These are phyloP conservation scores for Naematelia encephala DNA, from an alignment of 768 basidiomycete genomes.

Conservation along the genomic window DNA sequence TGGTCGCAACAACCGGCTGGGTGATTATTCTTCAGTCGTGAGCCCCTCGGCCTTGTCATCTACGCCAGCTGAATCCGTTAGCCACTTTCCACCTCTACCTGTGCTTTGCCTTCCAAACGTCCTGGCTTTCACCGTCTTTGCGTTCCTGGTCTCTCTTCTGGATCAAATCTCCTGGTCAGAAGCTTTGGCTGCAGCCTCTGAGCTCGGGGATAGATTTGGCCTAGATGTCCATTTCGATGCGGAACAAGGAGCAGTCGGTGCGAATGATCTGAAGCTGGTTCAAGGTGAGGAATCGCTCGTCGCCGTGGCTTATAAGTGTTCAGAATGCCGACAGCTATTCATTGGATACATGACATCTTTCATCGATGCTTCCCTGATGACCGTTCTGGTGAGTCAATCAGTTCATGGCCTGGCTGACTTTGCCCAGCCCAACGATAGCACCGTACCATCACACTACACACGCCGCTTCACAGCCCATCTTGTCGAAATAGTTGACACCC, in stretches of 20 bases:
- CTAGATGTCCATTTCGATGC: conserved; percentile 20
- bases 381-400: not conserved
- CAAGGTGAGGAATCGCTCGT: conserved; percentile 13
- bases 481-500: not conserved
- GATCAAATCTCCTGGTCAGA: conserved; percentile 15
- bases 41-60: not conserved
- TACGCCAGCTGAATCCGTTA: conserved; percentile 1
- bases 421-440: not conserved
- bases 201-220: conserved; percentile 22
- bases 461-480: not conserved
- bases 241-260: conserved; percentile 10
- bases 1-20: conserved; percentile 7
- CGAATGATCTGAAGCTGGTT: conserved; percentile 13
- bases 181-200: conserved; percentile 11
- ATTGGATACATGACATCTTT: not conserved
- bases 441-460: not conserved
- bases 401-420: not conserved
- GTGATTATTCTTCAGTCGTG: conserved; percentile 9
- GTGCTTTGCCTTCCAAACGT: conserved; percentile 30
- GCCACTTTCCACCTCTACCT: conserved; percentile 26
- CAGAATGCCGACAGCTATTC: not conserved
- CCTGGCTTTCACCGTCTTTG: conserved; percentile 28
- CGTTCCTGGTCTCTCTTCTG: conserved; percentile 18
- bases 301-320: not conserved
- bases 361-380: not conserved